phyloP scores from a whole-genome alignment of 2,329 filamentous ascomycete genomes.

The Pseudopyricularia cyperi region DNA sequence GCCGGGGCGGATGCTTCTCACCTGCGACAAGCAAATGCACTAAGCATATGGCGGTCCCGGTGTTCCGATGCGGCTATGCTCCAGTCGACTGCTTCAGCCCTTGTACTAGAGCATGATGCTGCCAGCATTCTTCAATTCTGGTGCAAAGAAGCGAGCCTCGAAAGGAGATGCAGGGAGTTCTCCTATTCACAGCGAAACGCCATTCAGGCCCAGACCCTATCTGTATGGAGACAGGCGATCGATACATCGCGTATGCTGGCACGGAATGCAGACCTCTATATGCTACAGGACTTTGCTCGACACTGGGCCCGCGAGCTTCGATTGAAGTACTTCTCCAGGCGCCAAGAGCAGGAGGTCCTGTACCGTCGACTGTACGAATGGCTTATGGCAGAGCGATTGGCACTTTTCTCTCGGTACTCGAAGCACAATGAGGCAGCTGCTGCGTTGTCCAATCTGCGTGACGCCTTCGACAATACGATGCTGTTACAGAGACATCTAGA shows the following conservation, averaged over 20 bases:
- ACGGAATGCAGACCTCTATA: conserved; percentile 2
- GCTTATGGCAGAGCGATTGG: conserved; percentile 14
- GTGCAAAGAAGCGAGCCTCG: conserved; percentile 11
- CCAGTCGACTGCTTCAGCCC: conserved; percentile 1
- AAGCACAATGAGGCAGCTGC: conserved; percentile 2
- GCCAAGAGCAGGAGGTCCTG: background rate
- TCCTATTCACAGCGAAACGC: background rate
- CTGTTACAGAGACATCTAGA: background rate
- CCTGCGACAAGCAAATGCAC: background rate
- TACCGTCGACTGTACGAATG: conserved; percentile 10
- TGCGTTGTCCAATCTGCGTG: background rate
- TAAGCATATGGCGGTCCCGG: background rate
- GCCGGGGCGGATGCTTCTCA: background rate
- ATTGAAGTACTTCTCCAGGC: conserved; percentile 9
- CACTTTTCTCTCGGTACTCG: conserved; percentile 11
- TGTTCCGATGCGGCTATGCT: background rate
- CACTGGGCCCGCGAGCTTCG: conserved; percentile 15
- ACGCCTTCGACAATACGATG: background rate
- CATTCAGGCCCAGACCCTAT: background rate
- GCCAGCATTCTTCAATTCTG: conserved; percentile 9
- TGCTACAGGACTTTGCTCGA: conserved; percentile 9
- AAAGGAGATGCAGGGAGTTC: conserved; percentile 6
- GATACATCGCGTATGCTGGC: conserved; percentile 4
- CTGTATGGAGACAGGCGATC: conserved; percentile 2
- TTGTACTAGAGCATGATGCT: conserved; percentile 6